Base-by-base conservation (phyloP, 2,329 filamentous ascomycete species). In the Trichoderma harzianum region DNA sequence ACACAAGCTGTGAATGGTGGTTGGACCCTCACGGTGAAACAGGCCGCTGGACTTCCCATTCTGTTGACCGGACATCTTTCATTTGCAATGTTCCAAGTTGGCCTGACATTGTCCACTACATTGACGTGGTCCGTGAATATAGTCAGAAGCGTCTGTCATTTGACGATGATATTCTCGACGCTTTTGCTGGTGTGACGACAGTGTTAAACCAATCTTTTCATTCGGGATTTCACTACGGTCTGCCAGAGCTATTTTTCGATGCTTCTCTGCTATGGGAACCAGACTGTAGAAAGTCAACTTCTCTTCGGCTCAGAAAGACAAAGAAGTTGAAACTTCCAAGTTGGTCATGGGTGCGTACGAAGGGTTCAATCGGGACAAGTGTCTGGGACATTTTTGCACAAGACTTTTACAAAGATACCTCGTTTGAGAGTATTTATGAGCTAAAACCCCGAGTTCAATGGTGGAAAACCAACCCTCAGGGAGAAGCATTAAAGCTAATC, bases 51-150 rank as follows among this genome's bases (percentile, higher is more conserved):
- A 26, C 5, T 26, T 3, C 11, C 11, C 3, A 34, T 2, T 12
- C 0, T 12, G 3, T 12, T 36, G 1, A 43, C 36, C 16, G 16
- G 10, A 43, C 1, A 18, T 43, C 36, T 43, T 43, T 43, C 36
- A 1, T 43, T 43, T 43, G 36, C 36, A 18, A 43, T 4, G 7
- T 43, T 43, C 36, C 36, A 18, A 43, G n/a, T 16, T 43, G 36
- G 36, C 36, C 36, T 3, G 1, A 43, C 16, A n/a, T 43, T 18
- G 3, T 0, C 1, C 16, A 43, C 16, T 43, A 43, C 1, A 4
- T 8, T 0, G 0, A 0, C 0, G 16, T 43, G 16, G 16, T 43
- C 7, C 0, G 1, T 2, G 7, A 18, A 18, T 43, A 18, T 18
- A 8, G 7, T 4, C 1, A 0, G 36, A 18, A n/a, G 7, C 18